Evolutionary conservation across 148 eudicot species (phyloP).

Genomic region (Dysphania ambrosioides): DNA sequence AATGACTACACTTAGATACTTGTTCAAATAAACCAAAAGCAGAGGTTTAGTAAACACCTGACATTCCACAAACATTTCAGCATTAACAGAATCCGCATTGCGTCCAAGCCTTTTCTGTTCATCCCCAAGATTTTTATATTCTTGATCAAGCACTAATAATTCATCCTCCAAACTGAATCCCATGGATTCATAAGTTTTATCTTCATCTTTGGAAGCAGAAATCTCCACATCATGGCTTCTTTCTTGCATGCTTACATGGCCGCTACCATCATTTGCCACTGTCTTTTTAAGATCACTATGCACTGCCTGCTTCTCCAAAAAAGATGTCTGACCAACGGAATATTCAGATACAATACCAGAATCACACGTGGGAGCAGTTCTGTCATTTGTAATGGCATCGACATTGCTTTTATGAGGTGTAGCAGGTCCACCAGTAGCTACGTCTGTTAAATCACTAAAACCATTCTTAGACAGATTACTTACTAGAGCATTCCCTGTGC

Average conservation of each 20-base stretch:
- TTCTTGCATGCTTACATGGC: constrained; percentile 25
- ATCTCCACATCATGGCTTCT: constrained; percentile 25
- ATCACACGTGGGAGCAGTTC: constrained; percentile 15
- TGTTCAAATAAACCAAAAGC: not conserved
- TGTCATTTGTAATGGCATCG: constrained; percentile 27
- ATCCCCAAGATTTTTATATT: constrained; percentile 50
- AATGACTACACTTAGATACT: not conserved
- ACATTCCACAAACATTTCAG: constrained; percentile 96
- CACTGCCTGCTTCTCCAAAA: constrained; percentile 22
- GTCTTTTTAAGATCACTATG: constrained; percentile 26
- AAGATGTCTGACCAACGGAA: constrained; percentile 15
- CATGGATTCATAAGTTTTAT: constrained; percentile 32
- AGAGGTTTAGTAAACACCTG: constrained; percentile 51
- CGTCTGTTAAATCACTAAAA: constrained; percentile 21
- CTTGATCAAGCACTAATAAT: constrained; percentile 54
- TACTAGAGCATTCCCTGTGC: constrained; percentile 20
- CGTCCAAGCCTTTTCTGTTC: constrained; percentile 87
- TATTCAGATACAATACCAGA: constrained; percentile 17
- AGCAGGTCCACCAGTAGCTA: constrained; percentile 27
- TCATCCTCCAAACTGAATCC: constrained; percentile 68
- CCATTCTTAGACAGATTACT: constrained; percentile 10
- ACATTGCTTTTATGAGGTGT: constrained; percentile 8
- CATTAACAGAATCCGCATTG: constrained; percentile 81
- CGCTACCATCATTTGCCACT: constrained; percentile 25
- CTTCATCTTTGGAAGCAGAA: constrained; percentile 25